These are phyloP conservation scores for Podosphaera xanthii DNA, from an alignment of 2,329 filamentous ascomycete species.

Conservation along the genomic window DNA sequence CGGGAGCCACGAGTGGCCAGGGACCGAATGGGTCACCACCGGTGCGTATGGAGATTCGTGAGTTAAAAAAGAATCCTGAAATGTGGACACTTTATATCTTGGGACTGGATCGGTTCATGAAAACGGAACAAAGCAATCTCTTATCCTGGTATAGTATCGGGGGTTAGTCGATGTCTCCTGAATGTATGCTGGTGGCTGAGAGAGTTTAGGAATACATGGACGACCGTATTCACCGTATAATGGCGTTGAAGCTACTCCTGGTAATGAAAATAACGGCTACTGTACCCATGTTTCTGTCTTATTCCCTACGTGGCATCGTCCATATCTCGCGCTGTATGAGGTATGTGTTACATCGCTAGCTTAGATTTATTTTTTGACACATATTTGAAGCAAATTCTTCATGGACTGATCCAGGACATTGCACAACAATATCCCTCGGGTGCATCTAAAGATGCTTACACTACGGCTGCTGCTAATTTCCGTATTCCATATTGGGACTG, in stretches of 20 bases:
- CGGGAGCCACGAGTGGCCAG: slow-evolving; percentile 6
- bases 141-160: slow-evolving; percentile 13
- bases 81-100: slow-evolving; percentile 14
- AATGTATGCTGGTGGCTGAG: neutral
- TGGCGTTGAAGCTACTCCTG: slow-evolving; percentile 6
- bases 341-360: slow-evolving; percentile 14
- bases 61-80: slow-evolving; percentile 8
- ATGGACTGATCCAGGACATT: slow-evolving; percentile 23
- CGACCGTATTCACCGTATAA: slow-evolving; percentile 11
- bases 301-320: slow-evolving; percentile 28
- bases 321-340: slow-evolving; percentile 32
- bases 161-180: slow-evolving; percentile 4
- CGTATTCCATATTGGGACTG: slow-evolving; percentile 2
- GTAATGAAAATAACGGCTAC: slow-evolving; percentile 10
- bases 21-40: slow-evolving; percentile 8
- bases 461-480: slow-evolving; percentile 4
- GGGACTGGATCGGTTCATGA: slow-evolving; percentile 11
- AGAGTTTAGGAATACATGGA: slow-evolving; percentile 12
- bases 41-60: slow-evolving; percentile 10
- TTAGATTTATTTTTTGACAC: neutral
- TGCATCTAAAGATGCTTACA: slow-evolving; percentile 20
- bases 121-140: slow-evolving; percentile 8
- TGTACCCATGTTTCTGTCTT: slow-evolving; percentile 13
- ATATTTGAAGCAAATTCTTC: slow-evolving; percentile 26
- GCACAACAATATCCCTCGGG: slow-evolving; percentile 17